Evolutionary conservation across 768 basidiomycete genomes (phyloP).

Genomic region (Leucosporidium creatinivorum): DNA sequence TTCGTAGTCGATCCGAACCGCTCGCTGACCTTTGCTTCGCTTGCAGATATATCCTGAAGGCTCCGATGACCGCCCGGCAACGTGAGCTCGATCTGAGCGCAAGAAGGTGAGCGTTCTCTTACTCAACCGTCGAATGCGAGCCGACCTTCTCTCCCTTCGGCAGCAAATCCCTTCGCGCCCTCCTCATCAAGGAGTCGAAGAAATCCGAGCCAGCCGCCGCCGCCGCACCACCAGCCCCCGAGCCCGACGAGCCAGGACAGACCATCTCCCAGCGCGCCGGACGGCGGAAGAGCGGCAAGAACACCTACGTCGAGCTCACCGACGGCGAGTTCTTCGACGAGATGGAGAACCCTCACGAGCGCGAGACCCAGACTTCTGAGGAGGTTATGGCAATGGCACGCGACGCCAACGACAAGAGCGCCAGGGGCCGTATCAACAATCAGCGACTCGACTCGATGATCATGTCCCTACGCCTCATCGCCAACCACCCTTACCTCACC

Average conservation of each 20-base stretch:
- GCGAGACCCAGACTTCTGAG: background rate
- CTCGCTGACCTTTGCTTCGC: constrained; percentile 60
- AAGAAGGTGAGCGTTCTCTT: constrained; percentile 47
- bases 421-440: background rate
- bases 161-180: constrained; percentile 3
- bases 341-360: background rate
- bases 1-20: background rate
- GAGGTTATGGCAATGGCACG: background rate
- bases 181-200: background rate
- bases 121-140: constrained; percentile 75
- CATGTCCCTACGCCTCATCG: constrained; percentile 95
- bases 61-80: no score
- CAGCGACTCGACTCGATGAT: constrained; percentile 68
- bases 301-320: constrained; percentile 54
- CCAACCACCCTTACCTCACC: constrained; percentile 41
- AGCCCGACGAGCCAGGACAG: background rate
- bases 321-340: constrained; percentile 40
- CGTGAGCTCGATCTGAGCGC: no score
- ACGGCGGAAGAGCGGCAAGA: background rate
- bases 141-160: constrained; percentile 61
- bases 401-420: background rate
- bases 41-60: constrained; percentile 58
- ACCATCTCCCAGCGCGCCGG: background rate
- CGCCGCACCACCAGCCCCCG: background rate
- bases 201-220: background rate